Percentiles rank a stretch among this genome's conserved stretches.
Conservation (phyloP, 768 basidiomycete species). For the Suillus plorans region DNA sequence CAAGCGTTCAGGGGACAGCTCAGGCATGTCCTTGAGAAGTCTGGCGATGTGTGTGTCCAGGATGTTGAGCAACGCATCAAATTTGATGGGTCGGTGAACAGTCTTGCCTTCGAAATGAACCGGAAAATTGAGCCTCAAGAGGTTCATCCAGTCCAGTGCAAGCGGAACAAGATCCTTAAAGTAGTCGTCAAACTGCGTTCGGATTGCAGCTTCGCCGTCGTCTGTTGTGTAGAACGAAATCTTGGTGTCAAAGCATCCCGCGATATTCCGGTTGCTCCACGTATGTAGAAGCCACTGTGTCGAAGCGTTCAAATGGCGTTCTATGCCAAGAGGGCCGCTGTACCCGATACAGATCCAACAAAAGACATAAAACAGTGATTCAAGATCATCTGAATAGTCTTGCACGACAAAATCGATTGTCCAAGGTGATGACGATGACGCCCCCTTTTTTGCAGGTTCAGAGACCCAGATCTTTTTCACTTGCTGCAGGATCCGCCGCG, state of each 20-base stretch:
- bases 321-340: neutral
- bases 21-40: no score
- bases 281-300: neutral
- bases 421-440: neutral
- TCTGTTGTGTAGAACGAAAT: neutral
- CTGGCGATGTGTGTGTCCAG: no score
- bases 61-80: no score
- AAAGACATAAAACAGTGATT: conserved; percentile 3
- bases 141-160: no score
- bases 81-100: no score
- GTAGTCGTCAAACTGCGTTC: neutral
- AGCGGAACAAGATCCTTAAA: neutral
- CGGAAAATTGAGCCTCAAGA: no score
- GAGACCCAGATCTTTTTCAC: no score
- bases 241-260: neutral
- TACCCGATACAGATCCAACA: neutral
- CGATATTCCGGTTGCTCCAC: neutral
- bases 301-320: neutral
- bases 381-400: neutral
- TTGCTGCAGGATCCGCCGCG: no score
- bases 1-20: no score
- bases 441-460: no score
- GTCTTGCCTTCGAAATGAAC: no score
- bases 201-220: neutral
- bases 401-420: neutral